Evolutionary conservation across 139 green algal species (phyloP), one percentile per base, ranked within the genome.

Genomic region (Micromonas commoda): DNA sequence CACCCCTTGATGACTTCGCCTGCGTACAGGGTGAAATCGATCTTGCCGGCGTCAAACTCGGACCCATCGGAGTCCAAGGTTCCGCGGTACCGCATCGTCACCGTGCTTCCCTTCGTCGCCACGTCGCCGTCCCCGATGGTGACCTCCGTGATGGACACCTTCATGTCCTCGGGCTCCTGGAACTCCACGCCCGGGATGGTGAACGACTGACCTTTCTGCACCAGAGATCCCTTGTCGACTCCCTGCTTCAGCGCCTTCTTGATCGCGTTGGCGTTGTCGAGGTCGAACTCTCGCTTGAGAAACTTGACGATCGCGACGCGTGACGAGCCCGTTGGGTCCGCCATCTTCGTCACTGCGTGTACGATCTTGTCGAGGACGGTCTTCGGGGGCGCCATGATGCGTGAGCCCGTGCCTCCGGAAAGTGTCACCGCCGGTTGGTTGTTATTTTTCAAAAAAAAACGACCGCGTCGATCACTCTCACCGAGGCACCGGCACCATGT

Each of bases 1-100:
- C 91, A 96, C 9, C 89, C 92, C 83, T 96, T 96, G 86, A 97
- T 97, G 23, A 97, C 92, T 16, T 85, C 76, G 63, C 90, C 89
- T 9, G 35, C 32, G 33, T 60, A 57, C 3, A 80, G 19, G 3
- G 54, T 80, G 60, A 80, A 80, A 20, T 20, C 9, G 38, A 80
- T 73, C 57, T 3, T 5, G 26, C 34, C 63, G 21, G 26, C 28
- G 23, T 80, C 74, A 60, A 80, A 80, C 33, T 64, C 33, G 4
- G 35, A 29, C 9, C 74, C 74, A 13, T 54, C 38, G 26, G 34
- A 32, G 2, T 38, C 24, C 24, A 80, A 34, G 21, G 57, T 72
- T 2, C 74, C 74, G 2, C 54, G 31, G 74, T 80, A 80, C 16
- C 21, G 31, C 35, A 80, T 51, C 29, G 2, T 5, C 2, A 80